phyloP scores from a whole-genome alignment of 768 basidiomycete species.

The Melanogaster broomeanus region DNA sequence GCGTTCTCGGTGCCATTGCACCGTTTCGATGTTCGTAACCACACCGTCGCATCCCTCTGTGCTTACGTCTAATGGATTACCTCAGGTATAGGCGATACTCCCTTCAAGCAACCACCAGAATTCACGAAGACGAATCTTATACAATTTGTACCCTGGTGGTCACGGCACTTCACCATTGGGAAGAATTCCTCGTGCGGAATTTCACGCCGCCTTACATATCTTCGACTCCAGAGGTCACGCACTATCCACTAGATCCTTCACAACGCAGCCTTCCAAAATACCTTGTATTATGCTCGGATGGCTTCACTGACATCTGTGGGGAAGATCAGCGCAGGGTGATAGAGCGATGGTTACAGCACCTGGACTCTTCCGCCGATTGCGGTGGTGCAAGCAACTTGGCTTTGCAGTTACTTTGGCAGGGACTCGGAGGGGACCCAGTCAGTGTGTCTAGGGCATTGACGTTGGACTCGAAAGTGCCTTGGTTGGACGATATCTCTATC shows the following conservation, averaged over 20 bases:
- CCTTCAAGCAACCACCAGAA: constrained; percentile 72
- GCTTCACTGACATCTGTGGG: constrained; percentile 62
- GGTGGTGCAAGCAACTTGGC: constrained; percentile 47
- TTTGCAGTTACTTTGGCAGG: constrained; percentile 54
- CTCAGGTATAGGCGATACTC: constrained; percentile 66
- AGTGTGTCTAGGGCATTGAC: constrained; percentile 61
- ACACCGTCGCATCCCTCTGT: constrained; percentile 7
- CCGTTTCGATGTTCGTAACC: constrained; percentile 68
- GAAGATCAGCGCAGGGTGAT: constrained; percentile 49
- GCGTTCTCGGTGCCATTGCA: constrained; percentile 77
- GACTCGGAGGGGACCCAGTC: constrained; percentile 56
- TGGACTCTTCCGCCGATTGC: constrained; percentile 32
- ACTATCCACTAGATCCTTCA: constrained; percentile 46
- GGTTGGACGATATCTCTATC: constrained; percentile 71
- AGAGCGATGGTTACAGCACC: constrained; percentile 51
- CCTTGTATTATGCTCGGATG: constrained; percentile 67
- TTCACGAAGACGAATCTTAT: constrained; percentile 67
- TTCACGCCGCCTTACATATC: constrained; percentile 67
- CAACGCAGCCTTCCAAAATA: constrained; percentile 41
- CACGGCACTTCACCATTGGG: constrained; percentile 64
- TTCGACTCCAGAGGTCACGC: constrained; percentile 61
- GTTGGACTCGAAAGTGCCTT: constrained; percentile 62
- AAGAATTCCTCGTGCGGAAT: constrained; percentile 65
- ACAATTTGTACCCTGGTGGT: constrained; percentile 64
- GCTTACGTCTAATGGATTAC: constrained; percentile 11